Conservation (phyloP, 106 monocot genomes). For the Dendrobium catenatum region DNA sequence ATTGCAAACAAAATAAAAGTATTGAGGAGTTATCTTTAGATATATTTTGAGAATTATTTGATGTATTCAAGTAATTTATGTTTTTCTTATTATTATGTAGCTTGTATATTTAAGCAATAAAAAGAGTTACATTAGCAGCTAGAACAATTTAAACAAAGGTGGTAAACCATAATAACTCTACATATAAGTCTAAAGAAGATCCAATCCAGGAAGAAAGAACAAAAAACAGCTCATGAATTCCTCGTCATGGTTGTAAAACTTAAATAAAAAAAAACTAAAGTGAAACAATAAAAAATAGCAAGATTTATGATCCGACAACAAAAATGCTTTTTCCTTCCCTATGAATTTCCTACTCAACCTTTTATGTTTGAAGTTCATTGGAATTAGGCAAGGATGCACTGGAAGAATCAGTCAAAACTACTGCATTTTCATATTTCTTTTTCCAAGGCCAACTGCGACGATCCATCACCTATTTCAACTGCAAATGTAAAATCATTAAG, state of each 20-base stretch:
- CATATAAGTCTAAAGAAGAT: not conserved
- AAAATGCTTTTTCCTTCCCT: not conserved
- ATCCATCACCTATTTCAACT: slow-evolving; percentile 1
- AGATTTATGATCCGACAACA: not conserved
- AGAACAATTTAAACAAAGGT: not conserved
- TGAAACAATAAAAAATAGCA: not conserved
- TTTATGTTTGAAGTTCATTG: not conserved
- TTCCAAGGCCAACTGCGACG: slow-evolving; percentile 12
- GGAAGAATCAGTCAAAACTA: not conserved
- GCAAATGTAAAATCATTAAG: not conserved
- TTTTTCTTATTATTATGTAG: not conserved
- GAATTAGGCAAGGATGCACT: slow-evolving; percentile 8
- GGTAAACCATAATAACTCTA: not conserved
- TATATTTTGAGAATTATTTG: not conserved
- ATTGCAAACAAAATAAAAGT: not conserved
- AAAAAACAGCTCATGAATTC: not conserved
- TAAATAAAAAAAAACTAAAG: not conserved
- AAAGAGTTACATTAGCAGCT: not conserved
- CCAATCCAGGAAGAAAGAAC: not conserved
- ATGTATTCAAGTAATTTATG: not conserved
- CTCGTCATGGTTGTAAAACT: not conserved
- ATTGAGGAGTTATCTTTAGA: not conserved
- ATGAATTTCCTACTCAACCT: not conserved
- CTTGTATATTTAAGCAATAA: not conserved
- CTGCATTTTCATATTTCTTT: slow-evolving; percentile 6